These are phyloP conservation scores for Coniochaeta sp. DNA, from an alignment of 2,329 filamentous ascomycete species.

Conservation along the genomic window DNA sequence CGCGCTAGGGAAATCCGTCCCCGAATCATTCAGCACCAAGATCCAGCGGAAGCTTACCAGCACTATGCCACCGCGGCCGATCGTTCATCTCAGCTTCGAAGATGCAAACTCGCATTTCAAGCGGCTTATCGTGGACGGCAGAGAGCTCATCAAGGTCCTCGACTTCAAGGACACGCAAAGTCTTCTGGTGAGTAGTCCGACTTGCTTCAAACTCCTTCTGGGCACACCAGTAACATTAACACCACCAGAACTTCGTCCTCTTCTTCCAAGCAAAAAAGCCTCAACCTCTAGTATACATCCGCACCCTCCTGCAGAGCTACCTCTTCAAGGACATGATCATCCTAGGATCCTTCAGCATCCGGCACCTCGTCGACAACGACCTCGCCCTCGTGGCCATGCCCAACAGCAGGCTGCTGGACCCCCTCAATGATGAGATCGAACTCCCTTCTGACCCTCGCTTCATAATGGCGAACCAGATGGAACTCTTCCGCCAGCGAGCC, in stretches of 20 bases:
- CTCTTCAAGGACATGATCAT: conserved; percentile 68
- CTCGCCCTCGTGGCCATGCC: conserved; percentile 70
- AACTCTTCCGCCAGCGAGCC: conserved; percentile 54
- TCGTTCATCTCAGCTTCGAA: conserved; percentile 68
- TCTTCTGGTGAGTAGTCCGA: conserved; percentile 60
- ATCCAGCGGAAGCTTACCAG: conserved; percentile 88
- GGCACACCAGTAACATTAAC: neutral
- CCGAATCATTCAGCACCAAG: conserved; percentile 81
- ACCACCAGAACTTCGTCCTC: conserved; percentile 59
- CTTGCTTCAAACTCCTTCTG: no score
- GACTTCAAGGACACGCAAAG: conserved; percentile 62
- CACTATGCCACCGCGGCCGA: conserved; percentile 86
- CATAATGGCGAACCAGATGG: conserved; percentile 66
- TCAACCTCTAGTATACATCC: conserved; percentile 75
- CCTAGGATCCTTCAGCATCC: conserved; percentile 59
- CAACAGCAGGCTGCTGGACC: conserved; percentile 62
- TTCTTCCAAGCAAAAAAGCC: conserved; percentile 73
- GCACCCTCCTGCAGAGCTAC: conserved; percentile 70
- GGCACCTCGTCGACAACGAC: conserved; percentile 74
- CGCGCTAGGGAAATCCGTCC: conserved; percentile 55
- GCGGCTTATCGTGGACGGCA: conserved; percentile 64
- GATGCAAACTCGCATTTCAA: conserved; percentile 65
- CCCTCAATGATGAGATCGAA: conserved; percentile 69
- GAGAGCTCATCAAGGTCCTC: conserved; percentile 61
- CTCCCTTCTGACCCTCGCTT: conserved; percentile 66